Evolutionary conservation across 148 eudicot genomes (phyloP).

Genomic region (Pouteria glomerata): DNA sequence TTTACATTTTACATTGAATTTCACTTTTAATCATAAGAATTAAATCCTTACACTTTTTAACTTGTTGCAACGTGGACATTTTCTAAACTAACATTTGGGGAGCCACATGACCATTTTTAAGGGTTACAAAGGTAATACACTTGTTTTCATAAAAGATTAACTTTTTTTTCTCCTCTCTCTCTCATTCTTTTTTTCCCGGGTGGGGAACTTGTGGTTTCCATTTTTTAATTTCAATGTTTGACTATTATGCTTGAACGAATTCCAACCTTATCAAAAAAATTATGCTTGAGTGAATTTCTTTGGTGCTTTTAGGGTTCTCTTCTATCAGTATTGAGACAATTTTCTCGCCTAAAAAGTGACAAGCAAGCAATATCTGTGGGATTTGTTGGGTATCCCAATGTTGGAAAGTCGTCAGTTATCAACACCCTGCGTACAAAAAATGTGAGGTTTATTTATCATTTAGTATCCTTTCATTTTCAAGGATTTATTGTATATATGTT

Average conservation of each 20-base stretch:
- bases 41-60: too few species aligned
- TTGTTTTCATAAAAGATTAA: too few species aligned
- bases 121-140: too few species aligned
- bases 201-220: neutral
- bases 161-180: too few species aligned
- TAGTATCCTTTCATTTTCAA: neutral
- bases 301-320: constrained; percentile 65
- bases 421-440: constrained; percentile 79
- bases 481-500: neutral
- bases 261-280: too few species aligned
- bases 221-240: neutral
- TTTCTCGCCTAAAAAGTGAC: constrained; percentile 78
- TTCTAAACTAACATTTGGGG: too few species aligned
- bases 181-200: neutral
- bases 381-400: constrained; percentile 94
- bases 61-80: too few species aligned
- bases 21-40: too few species aligned
- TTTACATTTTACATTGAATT: too few species aligned
- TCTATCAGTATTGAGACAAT: constrained; percentile 79
- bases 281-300: neutral
- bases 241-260: neutral
- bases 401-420: constrained; percentile 94
- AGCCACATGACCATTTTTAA: too few species aligned
- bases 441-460: constrained; percentile 36
- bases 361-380: constrained; percentile 93